Base-by-base conservation (phyloP, 164 flowering plant genomes). In the Umbilicus rupestris region DNA sequence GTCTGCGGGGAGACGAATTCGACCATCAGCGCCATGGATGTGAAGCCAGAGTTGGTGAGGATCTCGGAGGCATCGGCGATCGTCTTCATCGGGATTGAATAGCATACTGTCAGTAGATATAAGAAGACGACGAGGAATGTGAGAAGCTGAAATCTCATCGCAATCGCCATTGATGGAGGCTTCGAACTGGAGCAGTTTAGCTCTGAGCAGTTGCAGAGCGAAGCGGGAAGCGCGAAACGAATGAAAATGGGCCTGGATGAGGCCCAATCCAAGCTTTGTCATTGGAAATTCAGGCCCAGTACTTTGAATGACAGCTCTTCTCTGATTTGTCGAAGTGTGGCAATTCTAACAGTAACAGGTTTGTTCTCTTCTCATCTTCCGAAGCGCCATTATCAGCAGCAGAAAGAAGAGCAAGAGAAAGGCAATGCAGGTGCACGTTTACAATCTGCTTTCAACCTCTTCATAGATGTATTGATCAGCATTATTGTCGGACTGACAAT, bases 1-100 rank as follows among this genome's bases (percentile, higher is more conserved):
- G 65, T 26, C 7, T 44, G 28, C 73, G 66, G 62, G 73, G 77
- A 64, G 73, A 75, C 55, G 73, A 79, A 76, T 30, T 77, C 71
- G 50, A 88, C 81, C 24, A 84, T 82, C 12, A 88, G 76, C 2
- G 89, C 39, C 76, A 75, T 78, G 24, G 80, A 78, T 50, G 69
- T 29, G 73, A 22, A 70, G 71, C 80, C 78, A 37, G 78, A 70
- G 39, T 73, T 58, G n/a, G 74, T 68, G 73, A 78, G 80, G 58
- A 73, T 39, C 1, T 68, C 71, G 10, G 78, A 45, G 31, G 76
- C 78, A 63, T 66, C 63, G 62, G 17, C 30, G 74, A 78, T 16
- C 52, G 73, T 29, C 15, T 69, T 66, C 66, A 66, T 1, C 35
- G 76, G 28, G 22, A 75, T 60, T 3, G 76, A 12, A 4, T 65